A percentile compares a stretch with the other conserved stretches of the same genome.
phyloP scores from a whole-genome alignment of 257 asterid genomes.

The Nicotiana sylvestris region DNA sequence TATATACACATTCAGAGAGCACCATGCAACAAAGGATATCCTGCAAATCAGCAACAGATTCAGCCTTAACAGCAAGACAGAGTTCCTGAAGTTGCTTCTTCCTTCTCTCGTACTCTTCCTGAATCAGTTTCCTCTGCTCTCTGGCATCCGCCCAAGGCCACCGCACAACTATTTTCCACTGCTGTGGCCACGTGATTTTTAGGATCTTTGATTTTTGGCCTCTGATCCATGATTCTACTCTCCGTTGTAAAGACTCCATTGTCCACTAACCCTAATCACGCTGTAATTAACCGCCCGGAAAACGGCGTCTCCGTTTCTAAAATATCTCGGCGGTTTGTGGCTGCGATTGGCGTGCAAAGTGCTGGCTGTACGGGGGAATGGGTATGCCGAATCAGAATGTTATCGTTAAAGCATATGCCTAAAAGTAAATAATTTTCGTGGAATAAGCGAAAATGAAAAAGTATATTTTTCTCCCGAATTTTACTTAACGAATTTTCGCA shows the following conservation, averaged over 20 bases:
- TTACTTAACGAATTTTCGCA: too few relatives aligned
- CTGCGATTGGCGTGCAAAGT: conserved; percentile 15
- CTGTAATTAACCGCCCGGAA: background rate
- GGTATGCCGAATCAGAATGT: conserved; percentile 6
- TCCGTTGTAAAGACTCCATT: conserved; percentile 57
- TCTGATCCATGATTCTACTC: conserved; percentile 89
- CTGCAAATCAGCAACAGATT: conserved; percentile 82
- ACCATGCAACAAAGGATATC: conserved; percentile 97
- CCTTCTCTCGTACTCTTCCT: conserved; percentile 64
- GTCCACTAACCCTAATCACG: conserved; percentile 34
- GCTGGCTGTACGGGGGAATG: background rate
- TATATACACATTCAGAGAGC: conserved; percentile 78
- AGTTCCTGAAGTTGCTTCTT: conserved; percentile 79
- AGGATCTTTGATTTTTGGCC: conserved; percentile 73
- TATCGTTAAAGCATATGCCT: conserved; percentile 22
- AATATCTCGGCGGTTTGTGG: conserved; percentile 24
- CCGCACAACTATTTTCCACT: conserved; percentile 67
- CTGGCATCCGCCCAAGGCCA: conserved; percentile 87
- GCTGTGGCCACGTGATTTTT: conserved; percentile 76
- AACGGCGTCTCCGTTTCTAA: background rate
- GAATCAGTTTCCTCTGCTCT: conserved; percentile 59
- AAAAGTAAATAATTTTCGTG: background rate
- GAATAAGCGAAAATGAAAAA: too few relatives aligned
- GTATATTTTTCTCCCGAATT: too few relatives aligned
- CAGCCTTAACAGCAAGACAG: conserved; percentile 79